Conservation (phyloP, 139 green algal species). For the Asterochloris erici region DNA sequence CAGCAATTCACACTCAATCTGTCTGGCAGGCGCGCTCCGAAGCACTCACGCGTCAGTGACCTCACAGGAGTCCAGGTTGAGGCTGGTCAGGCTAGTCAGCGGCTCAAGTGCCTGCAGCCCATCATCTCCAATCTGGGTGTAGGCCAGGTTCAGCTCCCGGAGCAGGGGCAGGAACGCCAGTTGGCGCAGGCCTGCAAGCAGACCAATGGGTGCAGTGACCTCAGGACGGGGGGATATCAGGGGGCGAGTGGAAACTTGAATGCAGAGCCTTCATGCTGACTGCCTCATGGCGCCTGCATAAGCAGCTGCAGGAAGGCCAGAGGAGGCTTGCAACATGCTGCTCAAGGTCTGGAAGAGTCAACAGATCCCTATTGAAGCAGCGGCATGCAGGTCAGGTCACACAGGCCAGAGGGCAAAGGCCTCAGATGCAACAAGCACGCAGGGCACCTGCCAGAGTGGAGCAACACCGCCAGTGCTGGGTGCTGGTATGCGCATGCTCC, state of each 20-base stretch:
- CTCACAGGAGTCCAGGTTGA: conserved; percentile 28
- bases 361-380: not conserved
- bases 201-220: conserved; percentile 1
- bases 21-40: not conserved
- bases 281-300: not conserved
- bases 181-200: conserved; percentile 27
- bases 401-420: no score
- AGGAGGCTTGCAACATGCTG: not conserved
- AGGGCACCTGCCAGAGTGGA: no score
- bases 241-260: not conserved
- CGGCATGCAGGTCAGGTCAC: no score
- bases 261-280: not conserved
- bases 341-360: not conserved
- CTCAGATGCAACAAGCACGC: no score
- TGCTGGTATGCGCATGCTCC: no score
- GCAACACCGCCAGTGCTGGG: no score
- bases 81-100: conserved; percentile 6
- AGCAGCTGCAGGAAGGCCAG: not conserved
- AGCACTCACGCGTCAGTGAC: conserved; percentile 19
- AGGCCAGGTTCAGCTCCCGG: conserved; percentile 36
- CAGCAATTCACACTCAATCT: not conserved
- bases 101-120: conserved; percentile 9
- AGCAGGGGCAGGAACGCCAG: conserved; percentile 28
- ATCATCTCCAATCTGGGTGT: conserved; percentile 22
- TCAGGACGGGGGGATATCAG: no score